Evolutionary conservation across 768 basidiomycete genomes (phyloP), one percentile per base, ranked within the genome.

Genomic region (Kwoniella bestiolae): DNA sequence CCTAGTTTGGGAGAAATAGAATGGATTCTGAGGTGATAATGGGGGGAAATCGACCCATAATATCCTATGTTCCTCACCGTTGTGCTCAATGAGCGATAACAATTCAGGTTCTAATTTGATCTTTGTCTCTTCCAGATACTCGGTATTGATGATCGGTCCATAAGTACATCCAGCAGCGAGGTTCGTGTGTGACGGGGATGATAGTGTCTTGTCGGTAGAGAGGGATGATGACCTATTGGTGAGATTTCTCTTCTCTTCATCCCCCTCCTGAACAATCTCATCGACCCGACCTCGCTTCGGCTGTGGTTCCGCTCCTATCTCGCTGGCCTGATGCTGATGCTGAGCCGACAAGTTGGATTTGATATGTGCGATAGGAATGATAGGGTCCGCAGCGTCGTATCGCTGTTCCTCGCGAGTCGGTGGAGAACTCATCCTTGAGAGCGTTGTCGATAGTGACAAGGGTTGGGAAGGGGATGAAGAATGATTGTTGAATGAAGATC

Each of bases 21-120:
- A 73, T 3, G 79, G 79, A 47, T 80, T 71, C 12, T 65, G 58
- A 12, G 67, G 65, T n/a, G 75, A 77, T 14, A 32, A 23, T 49
- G 67, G 55, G 5, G 75, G 66, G 58, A 80, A 80, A 45, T 80
- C 79, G 50, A 78, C 76, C 77, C 73, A 77, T 41, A 77, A 71
- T 18, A 69, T 63, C 18, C 61, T 51, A 16, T 47, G 32, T 23
- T 63, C 45, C 23, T 63, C 51, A n/a, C 25, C 41, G n/a, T 49
- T 26, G 26, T 7, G 5, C 5, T 58, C 23, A 14, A 34, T 35
- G 5, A 9, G 29, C n/a, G 52, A 34, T 1, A 18, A 16, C 52
- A 55, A 23, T 9, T 55, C 52, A 12, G 56, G 56, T 26, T 57
- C 56, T 5, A 57, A n/a, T 4, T 23, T 21, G 14, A 57, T 14